phyloP scores from a whole-genome alignment of 2,329 filamentous ascomycete species.

The Apiospora malaysiana region DNA sequence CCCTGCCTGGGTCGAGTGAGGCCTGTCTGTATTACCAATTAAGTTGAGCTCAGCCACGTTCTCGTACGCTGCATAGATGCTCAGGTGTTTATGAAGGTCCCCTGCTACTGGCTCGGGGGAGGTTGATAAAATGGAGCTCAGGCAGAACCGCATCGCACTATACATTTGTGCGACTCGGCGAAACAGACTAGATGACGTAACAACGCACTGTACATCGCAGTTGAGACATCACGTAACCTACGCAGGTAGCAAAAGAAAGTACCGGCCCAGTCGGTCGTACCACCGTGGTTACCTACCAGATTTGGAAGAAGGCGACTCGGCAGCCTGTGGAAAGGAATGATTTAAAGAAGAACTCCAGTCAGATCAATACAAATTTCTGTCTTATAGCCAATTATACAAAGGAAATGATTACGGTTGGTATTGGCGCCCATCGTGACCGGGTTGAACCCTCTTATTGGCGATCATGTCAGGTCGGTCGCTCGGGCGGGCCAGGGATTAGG shows the following conservation, averaged over 20 bases:
- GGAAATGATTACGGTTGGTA: not conserved
- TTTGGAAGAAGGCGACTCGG: not conserved
- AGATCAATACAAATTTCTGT: not conserved
- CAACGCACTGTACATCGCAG: not conserved
- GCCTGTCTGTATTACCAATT: not conserved
- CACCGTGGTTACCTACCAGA: not conserved
- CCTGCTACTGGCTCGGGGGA: not conserved
- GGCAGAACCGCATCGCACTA: slow-evolving; percentile 6
- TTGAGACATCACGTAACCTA: not conserved
- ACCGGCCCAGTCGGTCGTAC: not conserved
- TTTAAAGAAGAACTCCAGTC: not conserved
- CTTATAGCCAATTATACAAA: not conserved
- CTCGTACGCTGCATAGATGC: not conserved
- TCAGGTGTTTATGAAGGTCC: not conserved
- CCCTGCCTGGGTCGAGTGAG: not conserved
- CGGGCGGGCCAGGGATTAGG: slow-evolving; percentile 5
- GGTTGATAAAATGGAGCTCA: slow-evolving; percentile 1
- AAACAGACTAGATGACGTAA: slow-evolving; percentile 15
- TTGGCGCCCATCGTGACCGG: not conserved
- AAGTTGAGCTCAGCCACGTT: not conserved
- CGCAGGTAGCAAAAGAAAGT: not conserved
- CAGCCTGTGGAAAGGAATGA: not conserved
- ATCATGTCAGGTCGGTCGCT: slow-evolving; percentile 12
- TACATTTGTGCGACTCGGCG: slow-evolving; percentile 14
- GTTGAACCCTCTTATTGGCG: slow-evolving; percentile 15